Base-by-base conservation (phyloP, 352 stramenopile species). In the Globisporangium spiculum region DNA sequence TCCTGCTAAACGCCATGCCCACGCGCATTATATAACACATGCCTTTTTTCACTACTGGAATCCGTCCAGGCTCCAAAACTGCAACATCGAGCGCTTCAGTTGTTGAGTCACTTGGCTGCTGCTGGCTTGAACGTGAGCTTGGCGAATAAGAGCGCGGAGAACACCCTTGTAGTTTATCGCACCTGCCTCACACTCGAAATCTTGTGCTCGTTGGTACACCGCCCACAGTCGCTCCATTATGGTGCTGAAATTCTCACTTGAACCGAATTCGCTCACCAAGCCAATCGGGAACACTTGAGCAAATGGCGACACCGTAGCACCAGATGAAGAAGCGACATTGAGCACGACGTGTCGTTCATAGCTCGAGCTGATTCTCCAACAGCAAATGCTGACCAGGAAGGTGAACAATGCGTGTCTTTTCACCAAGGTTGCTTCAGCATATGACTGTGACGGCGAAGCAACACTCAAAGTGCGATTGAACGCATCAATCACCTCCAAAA, bases 401-500 rank as follows among this genome's bases (percentile, higher is more conserved):
- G 53, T 52, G 52, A 72, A 72, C 20, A 72, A 54, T 22, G 55
- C 67, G 3, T 64, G 60, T 26, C 60, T 18, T 18, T 34, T 68
- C 18, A 48, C 34, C 16, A 30, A 48, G 18, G 30, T 41, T 1
- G 32, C 50, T 27, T 56, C 50, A 18, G n/a, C 38, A 9, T 16
- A 48, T 36, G 65, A 32, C 1, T 27, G 20, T 41, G 65, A 54
- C 12, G 27, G 22, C 12, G 36, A n/a, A 26, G 30, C 30, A n/a
- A 22, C 30, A n/a, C 27, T 50, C 8, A 72, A 10, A 6, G 60
- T 50, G 2, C 53, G 55, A 50, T 41, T 58, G 26, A 68, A 53
- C 20, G 67, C 67, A 24, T 67, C 50, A 24, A 72, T 44, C 22
- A 67, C 27, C 32, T 72, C 67, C 27, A 65, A 44, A 18, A 72